Conservation (phyloP, 2,329 filamentous ascomycete genomes). For the Bertia moriformis region DNA sequence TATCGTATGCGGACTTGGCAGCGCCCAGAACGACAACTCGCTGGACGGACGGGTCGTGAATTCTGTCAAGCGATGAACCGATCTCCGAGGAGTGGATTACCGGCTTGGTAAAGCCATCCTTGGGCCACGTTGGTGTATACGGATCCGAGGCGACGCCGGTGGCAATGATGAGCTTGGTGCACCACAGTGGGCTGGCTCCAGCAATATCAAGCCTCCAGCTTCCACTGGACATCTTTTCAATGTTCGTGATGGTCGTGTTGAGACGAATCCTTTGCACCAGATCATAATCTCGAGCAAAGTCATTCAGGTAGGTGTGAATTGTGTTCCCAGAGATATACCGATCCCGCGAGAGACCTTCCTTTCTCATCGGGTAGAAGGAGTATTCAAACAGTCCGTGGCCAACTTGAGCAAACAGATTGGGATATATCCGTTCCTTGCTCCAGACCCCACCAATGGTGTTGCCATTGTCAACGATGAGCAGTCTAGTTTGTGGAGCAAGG, state of each 20-base stretch:
- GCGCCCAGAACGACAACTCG: constrained; percentile 13
- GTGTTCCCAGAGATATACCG: constrained; percentile 13
- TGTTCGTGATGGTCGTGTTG: constrained; percentile 1
- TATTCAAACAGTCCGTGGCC: constrained; percentile 17
- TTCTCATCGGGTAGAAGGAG: constrained; percentile 14
- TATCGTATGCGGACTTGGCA: constrained; percentile 17
- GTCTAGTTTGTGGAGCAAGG: constrained; percentile 8
- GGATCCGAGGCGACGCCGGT: constrained; percentile 5
- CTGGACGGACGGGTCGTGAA: constrained; percentile 3
- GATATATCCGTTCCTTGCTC: constrained; percentile 12
- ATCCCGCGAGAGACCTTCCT: constrained; percentile 12
- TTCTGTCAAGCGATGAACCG: constrained; percentile 5
- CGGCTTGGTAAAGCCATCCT: constrained; percentile 7
- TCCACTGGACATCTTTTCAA: constrained; percentile 4
- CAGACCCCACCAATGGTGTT: constrained; percentile 11
- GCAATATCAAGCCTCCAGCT: too few relatives aligned
- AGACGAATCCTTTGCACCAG: constrained; percentile 5
- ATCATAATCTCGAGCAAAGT: constrained; percentile 11
- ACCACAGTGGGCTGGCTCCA: background rate
- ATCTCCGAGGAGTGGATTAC: constrained; percentile 13
- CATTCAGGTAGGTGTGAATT: constrained; percentile 12
- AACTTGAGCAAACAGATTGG: constrained; percentile 16
- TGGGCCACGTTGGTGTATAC: constrained; percentile 1
- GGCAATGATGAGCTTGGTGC: constrained; percentile 4
- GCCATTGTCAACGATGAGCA: constrained; percentile 11